Evolutionary conservation across 2,329 filamentous ascomycete genomes (phyloP).

Genomic region (Colletotrichum sp.): DNA sequence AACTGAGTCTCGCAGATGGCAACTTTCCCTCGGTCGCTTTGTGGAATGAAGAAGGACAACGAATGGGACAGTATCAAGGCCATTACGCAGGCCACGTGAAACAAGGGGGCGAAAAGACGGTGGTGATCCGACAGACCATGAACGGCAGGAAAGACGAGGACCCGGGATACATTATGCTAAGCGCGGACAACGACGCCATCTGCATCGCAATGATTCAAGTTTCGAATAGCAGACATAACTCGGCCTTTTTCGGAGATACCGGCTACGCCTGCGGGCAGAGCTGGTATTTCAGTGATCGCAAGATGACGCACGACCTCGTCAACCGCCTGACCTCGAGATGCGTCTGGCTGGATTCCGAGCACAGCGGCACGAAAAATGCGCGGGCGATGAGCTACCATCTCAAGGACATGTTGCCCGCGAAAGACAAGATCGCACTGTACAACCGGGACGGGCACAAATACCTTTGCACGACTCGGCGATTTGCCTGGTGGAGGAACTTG

Average conservation of each 20-base stretch:
- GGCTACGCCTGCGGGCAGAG: constrained; percentile 24
- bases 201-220: constrained; percentile 25
- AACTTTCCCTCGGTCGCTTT: constrained; percentile 18
- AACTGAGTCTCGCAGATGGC: background rate
- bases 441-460: constrained; percentile 7
- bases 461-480: constrained; percentile 26
- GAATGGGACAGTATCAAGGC: constrained; percentile 19
- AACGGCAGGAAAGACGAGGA: background rate
- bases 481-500: constrained; percentile 23
- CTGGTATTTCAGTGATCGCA: constrained; percentile 26
- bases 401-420: constrained; percentile 21
- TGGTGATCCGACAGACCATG: constrained; percentile 14
- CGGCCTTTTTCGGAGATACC: constrained; percentile 25
- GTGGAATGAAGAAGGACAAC: constrained; percentile 23
- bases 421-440: constrained; percentile 21
- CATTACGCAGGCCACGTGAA: background rate
- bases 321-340: constrained; percentile 22
- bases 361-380: constrained; percentile 8
- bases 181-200: constrained; percentile 26
- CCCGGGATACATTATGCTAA: constrained; percentile 24
- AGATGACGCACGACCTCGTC: constrained; percentile 10
- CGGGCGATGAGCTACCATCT: constrained; percentile 26
- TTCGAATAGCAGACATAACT: constrained; percentile 14
- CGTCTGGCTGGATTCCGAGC: background rate
- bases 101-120: background rate